These are phyloP conservation scores for Phytopythium delawarense DNA, from an alignment of 352 stramenopile species.

Conservation along the genomic window DNA sequence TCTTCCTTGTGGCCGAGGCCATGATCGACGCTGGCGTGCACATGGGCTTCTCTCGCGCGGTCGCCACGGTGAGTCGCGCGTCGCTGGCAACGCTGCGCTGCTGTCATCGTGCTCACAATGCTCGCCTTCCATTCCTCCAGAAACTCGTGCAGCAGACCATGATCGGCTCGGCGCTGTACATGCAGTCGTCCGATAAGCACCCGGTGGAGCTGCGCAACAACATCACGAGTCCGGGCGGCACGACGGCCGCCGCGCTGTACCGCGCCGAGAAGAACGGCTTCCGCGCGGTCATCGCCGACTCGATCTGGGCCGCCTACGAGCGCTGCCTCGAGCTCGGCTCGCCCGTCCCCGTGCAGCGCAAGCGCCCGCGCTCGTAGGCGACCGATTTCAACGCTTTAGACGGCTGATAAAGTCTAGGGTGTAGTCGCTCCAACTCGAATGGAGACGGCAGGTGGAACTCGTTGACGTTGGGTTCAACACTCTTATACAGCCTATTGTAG, in stretches of 20 bases:
- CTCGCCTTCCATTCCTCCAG: slow-evolving; percentile 11
- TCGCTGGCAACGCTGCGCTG: neutral
- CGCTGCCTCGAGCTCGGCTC: slow-evolving; percentile 92
- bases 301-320: slow-evolving; percentile 96
- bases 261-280: slow-evolving; percentile 95
- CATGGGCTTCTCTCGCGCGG: slow-evolving; percentile 93
- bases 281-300: slow-evolving; percentile 90
- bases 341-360: slow-evolving; percentile 57
- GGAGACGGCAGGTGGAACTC: neutral
- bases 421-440: neutral
- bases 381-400: neutral
- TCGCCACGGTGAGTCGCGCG: slow-evolving; percentile 65
- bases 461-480: neutral
- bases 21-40: slow-evolving; percentile 95
- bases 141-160: slow-evolving; percentile 95
- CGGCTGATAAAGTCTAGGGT: neutral
- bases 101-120: neutral
- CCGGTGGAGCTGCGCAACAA: slow-evolving; percentile 92
- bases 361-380: slow-evolving; percentile 55
- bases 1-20: slow-evolving; percentile 94
- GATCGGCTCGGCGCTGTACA: slow-evolving; percentile 91
- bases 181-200: slow-evolving; percentile 89
- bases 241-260: slow-evolving; percentile 93
- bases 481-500: neutral
- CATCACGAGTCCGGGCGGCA: slow-evolving; percentile 93